A percentile compares a stretch with the other conserved stretches of the same genome.
Evolutionary conservation across 1,284 basidiomycete genomes (phyloP).

Genomic region (Coniophora puteana): DNA sequence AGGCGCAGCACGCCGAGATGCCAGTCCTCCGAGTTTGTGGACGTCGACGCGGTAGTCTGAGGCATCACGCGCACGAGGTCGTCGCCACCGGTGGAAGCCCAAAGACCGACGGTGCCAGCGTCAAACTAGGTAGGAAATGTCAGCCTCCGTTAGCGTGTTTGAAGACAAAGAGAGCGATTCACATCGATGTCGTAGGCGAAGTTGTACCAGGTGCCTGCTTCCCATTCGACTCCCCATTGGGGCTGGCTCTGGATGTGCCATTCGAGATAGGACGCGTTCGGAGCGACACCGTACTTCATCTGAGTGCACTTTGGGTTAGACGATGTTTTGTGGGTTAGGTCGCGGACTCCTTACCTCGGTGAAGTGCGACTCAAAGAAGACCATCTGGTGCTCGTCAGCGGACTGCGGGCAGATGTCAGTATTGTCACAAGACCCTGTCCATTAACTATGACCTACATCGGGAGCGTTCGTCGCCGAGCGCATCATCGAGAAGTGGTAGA

Average conservation of each 20-base stretch:
- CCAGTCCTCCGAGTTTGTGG: conserved; percentile 61
- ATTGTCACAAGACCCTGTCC: background rate
- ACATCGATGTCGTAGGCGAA: conserved; percentile 62
- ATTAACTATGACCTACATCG: conserved; percentile 36
- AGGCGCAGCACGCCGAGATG: conserved; percentile 62
- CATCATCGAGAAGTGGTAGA: conserved; percentile 63
- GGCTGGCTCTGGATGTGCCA: conserved; percentile 48
- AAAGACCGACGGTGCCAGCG: conserved; percentile 52
- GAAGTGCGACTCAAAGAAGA: conserved; percentile 66
- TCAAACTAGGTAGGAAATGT: conserved; percentile 37
- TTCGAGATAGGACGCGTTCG: conserved; percentile 44
- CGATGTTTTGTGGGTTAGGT: background rate
- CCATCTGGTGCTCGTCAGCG: conserved; percentile 47
- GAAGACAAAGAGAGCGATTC: conserved; percentile 16
- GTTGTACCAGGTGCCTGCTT: conserved; percentile 58
- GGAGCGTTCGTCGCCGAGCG: conserved; percentile 47
- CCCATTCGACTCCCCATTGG: conserved; percentile 51
- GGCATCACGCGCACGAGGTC: conserved; percentile 48
- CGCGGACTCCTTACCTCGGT: conserved; percentile 52
- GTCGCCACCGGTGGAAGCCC: conserved; percentile 48
- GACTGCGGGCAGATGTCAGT: conserved; percentile 33
- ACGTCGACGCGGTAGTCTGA: conserved; percentile 46
- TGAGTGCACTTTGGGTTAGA: conserved; percentile 17
- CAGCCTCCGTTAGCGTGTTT: conserved; percentile 1
- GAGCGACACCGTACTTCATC: conserved; percentile 56